Evolutionary conservation across 1,284 basidiomycete species (phyloP).

Genomic region (Cutaneotrichosporon daszewskae): DNA sequence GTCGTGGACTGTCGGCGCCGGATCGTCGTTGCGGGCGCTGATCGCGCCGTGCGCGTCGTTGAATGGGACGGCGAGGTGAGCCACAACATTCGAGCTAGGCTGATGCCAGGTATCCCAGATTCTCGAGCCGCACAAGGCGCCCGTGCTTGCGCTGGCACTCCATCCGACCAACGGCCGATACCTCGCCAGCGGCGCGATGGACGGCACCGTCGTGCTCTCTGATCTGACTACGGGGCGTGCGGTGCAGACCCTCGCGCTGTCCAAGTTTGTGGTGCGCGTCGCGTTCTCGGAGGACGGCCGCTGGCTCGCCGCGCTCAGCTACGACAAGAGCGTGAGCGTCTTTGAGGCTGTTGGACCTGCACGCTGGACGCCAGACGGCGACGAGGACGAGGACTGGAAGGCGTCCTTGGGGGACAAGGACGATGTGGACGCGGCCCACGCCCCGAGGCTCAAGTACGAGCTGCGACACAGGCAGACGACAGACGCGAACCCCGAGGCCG

Average conservation of each 20-base stretch:
- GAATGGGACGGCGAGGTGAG: conserved; percentile 65
- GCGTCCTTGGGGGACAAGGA: conserved; percentile 35
- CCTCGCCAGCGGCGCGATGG: conserved; percentile 44
- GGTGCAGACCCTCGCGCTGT: conserved; percentile 38
- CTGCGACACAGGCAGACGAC: conserved; percentile 26
- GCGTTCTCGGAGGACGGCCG: conserved; percentile 37
- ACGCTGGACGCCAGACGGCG: not conserved
- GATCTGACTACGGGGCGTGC: conserved; percentile 37
- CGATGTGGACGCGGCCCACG: conserved; percentile 30
- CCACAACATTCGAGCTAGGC: not conserved
- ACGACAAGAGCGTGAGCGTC: conserved; percentile 42
- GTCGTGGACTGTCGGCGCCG: conserved; percentile 13
- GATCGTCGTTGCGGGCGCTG: conserved; percentile 75
- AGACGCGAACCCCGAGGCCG: conserved; percentile 42
- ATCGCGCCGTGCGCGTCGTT: conserved; percentile 67
- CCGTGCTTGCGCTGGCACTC: conserved; percentile 39
- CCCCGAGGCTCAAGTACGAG: conserved; percentile 32
- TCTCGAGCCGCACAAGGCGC: conserved; percentile 40
- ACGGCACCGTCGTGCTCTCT: conserved; percentile 38
- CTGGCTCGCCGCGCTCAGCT: conserved; percentile 44
- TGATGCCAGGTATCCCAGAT: conserved; percentile 31
- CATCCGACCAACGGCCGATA: conserved; percentile 43
- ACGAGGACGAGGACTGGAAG: conserved; percentile 24
- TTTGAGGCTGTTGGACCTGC: conserved; percentile 24
- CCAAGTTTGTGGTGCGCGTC: conserved; percentile 44